Evolutionary conservation across 495 filamentous ascomycete species (phyloP).

Genomic region (Xylaria flabelliformis): DNA sequence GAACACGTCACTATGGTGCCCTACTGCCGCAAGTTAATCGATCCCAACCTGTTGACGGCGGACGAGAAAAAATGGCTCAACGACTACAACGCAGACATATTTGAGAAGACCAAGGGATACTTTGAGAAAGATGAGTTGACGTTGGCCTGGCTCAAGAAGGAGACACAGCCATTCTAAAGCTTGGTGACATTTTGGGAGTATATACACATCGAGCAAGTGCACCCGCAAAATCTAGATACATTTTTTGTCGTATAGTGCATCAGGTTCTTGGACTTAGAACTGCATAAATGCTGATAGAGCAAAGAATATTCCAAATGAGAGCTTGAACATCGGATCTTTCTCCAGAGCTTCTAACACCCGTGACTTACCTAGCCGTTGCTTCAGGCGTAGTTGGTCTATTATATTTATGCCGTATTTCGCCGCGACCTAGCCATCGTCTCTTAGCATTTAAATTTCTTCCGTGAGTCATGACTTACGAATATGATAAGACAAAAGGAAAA

Average conservation of each 20-base stretch:
- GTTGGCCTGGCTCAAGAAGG: constrained; percentile 81
- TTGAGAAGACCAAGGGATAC: constrained; percentile 80
- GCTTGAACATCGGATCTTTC: constrained; percentile 75
- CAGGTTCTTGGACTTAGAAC: constrained; percentile 50
- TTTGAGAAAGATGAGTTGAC: constrained; percentile 75
- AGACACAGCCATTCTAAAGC: constrained; percentile 65
- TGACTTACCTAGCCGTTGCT: constrained; percentile 55
- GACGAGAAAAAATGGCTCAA: constrained; percentile 88
- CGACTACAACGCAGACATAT: constrained; percentile 80
- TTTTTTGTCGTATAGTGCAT: constrained; percentile 14
- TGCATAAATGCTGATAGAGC: constrained; percentile 75
- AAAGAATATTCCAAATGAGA: constrained; percentile 79
- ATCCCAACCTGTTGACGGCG: constrained; percentile 72
- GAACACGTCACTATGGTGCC: constrained; percentile 98
- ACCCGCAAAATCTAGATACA: constrained; percentile 2
- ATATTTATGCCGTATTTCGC: constrained; percentile 77
- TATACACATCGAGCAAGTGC: constrained; percentile 19
- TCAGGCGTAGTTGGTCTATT: constrained; percentile 45
- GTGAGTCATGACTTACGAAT: too few relatives aligned
- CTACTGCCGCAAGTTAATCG: constrained; percentile 88
- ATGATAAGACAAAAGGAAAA: background rate
- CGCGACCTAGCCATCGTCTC: constrained; percentile 58
- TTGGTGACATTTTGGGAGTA: constrained; percentile 11
- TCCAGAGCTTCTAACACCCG: constrained; percentile 64
- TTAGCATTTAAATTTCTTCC: background rate